phyloP scores from a whole-genome alignment of 73 alveolate species.

The Tetrahymena malaccensis region DNA sequence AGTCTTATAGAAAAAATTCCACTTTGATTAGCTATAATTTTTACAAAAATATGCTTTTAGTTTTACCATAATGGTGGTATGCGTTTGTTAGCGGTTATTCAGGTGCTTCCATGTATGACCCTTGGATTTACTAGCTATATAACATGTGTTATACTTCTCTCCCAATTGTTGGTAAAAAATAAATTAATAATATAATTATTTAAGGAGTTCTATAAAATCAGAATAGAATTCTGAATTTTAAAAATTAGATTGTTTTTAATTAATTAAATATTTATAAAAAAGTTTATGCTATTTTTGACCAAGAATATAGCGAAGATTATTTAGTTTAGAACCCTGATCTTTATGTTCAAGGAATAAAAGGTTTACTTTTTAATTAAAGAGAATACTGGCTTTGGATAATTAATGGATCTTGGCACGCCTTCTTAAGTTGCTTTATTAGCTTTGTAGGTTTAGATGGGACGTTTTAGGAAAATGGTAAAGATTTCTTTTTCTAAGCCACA shows the following conservation, averaged over 20 bases:
- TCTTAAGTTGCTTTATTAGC: background rate
- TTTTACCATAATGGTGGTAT: constrained; percentile 63
- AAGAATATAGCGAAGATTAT: background rate
- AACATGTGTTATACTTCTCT: constrained; percentile 74
- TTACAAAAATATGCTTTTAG: constrained; percentile 70
- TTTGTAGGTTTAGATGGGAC: background rate
- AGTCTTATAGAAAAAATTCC: constrained; percentile 76
- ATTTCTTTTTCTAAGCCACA: background rate
- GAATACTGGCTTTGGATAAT: background rate
- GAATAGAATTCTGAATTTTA: too few relatives aligned
- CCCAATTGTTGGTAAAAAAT: constrained; percentile 48
- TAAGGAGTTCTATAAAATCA: too few relatives aligned
- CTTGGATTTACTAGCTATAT: constrained; percentile 65
- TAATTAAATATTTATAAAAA: background rate
- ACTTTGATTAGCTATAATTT: constrained; percentile 65
- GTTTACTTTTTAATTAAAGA: background rate
- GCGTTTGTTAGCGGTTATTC: constrained; percentile 66
- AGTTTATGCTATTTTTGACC: background rate
- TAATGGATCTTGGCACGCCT: background rate
- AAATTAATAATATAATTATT: too few relatives aligned
- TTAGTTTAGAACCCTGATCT: background rate
- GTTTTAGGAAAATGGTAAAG: background rate
- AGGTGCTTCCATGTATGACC: constrained; percentile 77
- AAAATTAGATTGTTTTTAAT: too few relatives aligned
- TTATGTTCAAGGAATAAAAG: background rate